These are phyloP conservation scores for Penicillium psychrofluorescens DNA, from an alignment of 495 filamentous ascomycete species.

Conservation along the genomic window DNA sequence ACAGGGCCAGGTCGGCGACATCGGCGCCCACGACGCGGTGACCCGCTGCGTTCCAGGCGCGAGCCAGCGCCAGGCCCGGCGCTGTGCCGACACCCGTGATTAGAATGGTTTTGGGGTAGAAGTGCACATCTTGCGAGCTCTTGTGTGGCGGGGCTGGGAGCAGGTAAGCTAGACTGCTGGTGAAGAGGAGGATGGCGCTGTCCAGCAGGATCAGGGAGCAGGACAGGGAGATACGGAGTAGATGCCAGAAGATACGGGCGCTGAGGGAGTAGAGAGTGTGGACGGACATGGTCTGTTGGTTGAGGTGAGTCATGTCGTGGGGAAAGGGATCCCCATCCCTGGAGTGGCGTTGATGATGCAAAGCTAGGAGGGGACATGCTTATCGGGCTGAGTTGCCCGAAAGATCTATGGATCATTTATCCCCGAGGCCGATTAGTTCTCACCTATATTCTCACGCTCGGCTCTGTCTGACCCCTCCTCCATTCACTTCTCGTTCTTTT, in stretches of 20 bases:
- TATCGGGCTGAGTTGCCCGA: not conserved
- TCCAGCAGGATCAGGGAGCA: constrained; percentile 48
- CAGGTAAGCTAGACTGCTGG: constrained; percentile 14
- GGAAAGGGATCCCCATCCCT: not conserved
- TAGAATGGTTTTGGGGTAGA: constrained; percentile 54
- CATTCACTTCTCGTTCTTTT: too few species aligned
- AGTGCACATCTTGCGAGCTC: constrained; percentile 28
- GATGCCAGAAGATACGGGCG: constrained; percentile 15
- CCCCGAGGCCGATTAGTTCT: too few species aligned
- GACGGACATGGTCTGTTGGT: not conserved
- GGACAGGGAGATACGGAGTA: constrained; percentile 23
- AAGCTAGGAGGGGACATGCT: not conserved
- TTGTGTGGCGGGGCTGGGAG: constrained; percentile 13
- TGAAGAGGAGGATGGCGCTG: constrained; percentile 39
- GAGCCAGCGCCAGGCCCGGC: constrained; percentile 61
- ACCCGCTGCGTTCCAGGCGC: constrained; percentile 56
- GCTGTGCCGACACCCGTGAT: constrained; percentile 65
- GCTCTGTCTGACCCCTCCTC: too few species aligned
- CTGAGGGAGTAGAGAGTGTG: not conserved
- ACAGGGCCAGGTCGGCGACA: constrained; percentile 50
- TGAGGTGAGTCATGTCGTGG: not conserved
- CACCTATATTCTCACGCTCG: too few species aligned
- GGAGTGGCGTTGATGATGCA: too few species aligned
- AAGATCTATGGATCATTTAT: not conserved
- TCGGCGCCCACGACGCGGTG: constrained; percentile 70